Evolutionary conservation across 1,139 yeast genomes (phyloP).

Genomic region (Nakaseomyces delphensis): DNA sequence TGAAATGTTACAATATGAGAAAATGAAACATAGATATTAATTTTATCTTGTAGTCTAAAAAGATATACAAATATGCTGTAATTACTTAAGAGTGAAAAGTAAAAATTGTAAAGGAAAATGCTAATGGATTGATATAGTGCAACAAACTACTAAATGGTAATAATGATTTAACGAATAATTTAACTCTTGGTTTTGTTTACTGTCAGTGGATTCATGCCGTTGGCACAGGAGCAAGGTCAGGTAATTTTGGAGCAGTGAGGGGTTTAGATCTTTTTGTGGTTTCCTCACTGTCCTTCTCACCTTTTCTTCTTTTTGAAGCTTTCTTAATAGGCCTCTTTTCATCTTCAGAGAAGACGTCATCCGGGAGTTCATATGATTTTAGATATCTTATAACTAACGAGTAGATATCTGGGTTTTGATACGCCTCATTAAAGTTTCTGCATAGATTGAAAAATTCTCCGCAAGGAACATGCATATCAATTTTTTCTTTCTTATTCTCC

Average conservation of each 20-base stretch:
- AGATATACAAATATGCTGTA: neutral
- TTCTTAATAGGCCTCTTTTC: slow-evolving; percentile 66
- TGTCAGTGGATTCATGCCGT: neutral
- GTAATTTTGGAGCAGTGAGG: slow-evolving; percentile 9
- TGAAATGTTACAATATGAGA: too few species aligned
- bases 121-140: neutral
- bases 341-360: slow-evolving; percentile 72
- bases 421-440: slow-evolving; percentile 60
- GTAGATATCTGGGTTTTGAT: slow-evolving; percentile 48
- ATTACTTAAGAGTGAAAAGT: neutral
- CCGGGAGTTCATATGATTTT: slow-evolving; percentile 71
- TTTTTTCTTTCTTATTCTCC: slow-evolving; percentile 45
- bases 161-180: neutral
- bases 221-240: slow-evolving; percentile 1
- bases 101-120: neutral
- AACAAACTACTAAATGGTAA: neutral
- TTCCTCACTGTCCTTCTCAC: slow-evolving; percentile 68
- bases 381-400: slow-evolving; percentile 66
- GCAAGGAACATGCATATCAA: slow-evolving; percentile 88
- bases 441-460: slow-evolving; percentile 78
- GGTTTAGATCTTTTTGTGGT: slow-evolving; percentile 47
- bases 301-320: slow-evolving; percentile 44
- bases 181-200: neutral
- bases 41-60: neutral
- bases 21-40: too few species aligned